phyloP scores from a whole-genome alignment of 805 yeast genomes.

The Starmerella lactis-condensi region DNA sequence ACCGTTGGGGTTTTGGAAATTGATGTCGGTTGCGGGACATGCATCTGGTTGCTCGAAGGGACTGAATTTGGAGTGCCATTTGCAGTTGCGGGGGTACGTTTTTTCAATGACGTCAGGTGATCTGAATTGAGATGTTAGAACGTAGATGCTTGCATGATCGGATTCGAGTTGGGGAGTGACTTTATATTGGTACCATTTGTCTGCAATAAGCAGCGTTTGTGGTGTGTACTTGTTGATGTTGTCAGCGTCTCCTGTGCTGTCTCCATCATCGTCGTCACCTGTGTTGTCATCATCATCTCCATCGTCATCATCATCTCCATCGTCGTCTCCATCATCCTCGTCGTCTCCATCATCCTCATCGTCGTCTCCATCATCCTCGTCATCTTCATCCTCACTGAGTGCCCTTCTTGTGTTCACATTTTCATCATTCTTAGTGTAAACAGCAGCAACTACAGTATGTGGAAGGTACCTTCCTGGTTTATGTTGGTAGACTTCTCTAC shows the following conservation, averaged over 20 bases:
- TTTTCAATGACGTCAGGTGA: constrained; percentile 11
- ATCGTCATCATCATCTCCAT: too few species aligned
- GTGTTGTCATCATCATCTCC: too few species aligned
- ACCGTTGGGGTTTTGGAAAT: not conserved
- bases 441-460: constrained; percentile 8
- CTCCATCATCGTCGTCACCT: too few species aligned
- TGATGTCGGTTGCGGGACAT: not conserved
- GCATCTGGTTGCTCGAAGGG: not conserved
- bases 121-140: constrained; percentile 6
- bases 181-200: constrained; percentile 1
- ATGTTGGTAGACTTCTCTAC: constrained; percentile 2
- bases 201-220: constrained; percentile 6
- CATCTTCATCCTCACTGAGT: too few species aligned
- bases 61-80: constrained; percentile 3
- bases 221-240: constrained; percentile 3
- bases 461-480: constrained; percentile 3
- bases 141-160: not conserved
- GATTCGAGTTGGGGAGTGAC: not conserved
- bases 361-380: too few species aligned
- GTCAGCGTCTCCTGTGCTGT: too few species aligned
- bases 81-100: constrained; percentile 2
- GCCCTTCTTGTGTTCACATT: too few species aligned
- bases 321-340: too few species aligned
- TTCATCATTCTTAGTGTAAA: too few species aligned
- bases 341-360: too few species aligned